Evolutionary conservation across 129 eudicot species (phyloP), one percentile per base, ranked within the genome.

Genomic region (Chrysanthemum makinoi): DNA sequence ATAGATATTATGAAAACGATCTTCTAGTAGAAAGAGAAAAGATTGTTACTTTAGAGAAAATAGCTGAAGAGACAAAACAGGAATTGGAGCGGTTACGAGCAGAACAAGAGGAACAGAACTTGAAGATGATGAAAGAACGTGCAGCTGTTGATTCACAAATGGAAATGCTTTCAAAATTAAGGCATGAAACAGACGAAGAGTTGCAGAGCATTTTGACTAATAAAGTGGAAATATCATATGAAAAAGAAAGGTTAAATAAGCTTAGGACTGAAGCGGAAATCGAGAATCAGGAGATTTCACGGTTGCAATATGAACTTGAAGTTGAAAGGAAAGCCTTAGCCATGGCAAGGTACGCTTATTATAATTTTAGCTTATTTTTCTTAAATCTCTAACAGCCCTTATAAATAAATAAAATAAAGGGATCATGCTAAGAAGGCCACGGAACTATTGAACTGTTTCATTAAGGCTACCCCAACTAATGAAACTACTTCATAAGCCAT

Each of bases 261-360:
- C 87, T 94, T 26, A 74, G 90, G 66, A 78, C 76, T 66, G 89
- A 89, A 76, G 88, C 96, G 62, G 98, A 94, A 85, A 73, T 67
- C 35, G 98, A 94, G 68, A 94, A 82, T 81, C 89, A 79, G 78
- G 98, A 86, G 79, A 90, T 94, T 26, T 39, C 82, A 17, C 87
- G 96, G 50, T 69, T 94, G 65, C 96, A 94, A 46, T 84, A 89
- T 82, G 98, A 94, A 79, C 86, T 94, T 65, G 97, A 89, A 82
- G 93, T 94, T 60, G 98, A 94, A 82, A 70, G 97, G 28, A 94
- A 94, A 84, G 98, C 98, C n/a, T 80, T 94, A 69, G 84, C 97
- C 76, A 85, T 94, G 97, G 98, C 98, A 70, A 84, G 98, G 98
- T 89, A 80, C 66, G 76, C 69, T 60, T 46, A 20, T 11, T 62